phyloP scores from a whole-genome alignment of 1,139 yeast genomes.

The Debaryomycetaceae sp. region DNA sequence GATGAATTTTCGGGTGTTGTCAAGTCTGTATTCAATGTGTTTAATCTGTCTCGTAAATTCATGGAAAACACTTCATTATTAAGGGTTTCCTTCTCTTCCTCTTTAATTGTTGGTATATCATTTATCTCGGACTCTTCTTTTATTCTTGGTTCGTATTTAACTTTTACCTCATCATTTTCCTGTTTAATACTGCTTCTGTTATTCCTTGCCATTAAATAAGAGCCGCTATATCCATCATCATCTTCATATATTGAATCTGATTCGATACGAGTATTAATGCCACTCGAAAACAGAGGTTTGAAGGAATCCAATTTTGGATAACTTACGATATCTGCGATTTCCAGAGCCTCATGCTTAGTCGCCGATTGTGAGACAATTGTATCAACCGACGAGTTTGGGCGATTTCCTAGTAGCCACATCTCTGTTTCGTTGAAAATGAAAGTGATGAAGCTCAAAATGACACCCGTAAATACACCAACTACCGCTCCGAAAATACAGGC shows the following conservation, averaged over 20 bases:
- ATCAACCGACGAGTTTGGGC: not conserved
- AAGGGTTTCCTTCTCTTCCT: constrained; percentile 1
- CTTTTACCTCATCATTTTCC: not conserved
- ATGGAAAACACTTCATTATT: constrained; percentile 3
- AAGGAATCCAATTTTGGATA: not conserved
- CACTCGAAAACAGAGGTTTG: not conserved
- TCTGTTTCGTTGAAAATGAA: constrained; percentile 3
- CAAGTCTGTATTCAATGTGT: constrained; percentile 2
- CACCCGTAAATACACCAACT: constrained; percentile 18
- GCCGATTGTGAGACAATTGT: not conserved
- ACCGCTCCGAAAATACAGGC: constrained; percentile 20
- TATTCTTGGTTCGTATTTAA: not conserved
- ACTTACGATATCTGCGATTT: not conserved
- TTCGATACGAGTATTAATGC: not conserved
- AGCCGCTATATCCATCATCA: constrained; percentile 14
- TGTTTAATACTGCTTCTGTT: not conserved
- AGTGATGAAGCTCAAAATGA: constrained; percentile 6
- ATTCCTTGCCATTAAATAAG: constrained; percentile 1
- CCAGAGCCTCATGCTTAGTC: not conserved
- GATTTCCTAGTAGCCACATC: not conserved
- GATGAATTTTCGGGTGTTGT: constrained; percentile 1
- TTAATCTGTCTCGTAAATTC: not conserved
- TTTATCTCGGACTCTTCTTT: not conserved
- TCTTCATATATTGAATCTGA: constrained; percentile 9
- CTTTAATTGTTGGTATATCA: not conserved